Percentiles rank a stretch among this genome's conserved stretches.
Conservation (phyloP, 352 stramenopile species). For the Globisporangium okanoganense region DNA sequence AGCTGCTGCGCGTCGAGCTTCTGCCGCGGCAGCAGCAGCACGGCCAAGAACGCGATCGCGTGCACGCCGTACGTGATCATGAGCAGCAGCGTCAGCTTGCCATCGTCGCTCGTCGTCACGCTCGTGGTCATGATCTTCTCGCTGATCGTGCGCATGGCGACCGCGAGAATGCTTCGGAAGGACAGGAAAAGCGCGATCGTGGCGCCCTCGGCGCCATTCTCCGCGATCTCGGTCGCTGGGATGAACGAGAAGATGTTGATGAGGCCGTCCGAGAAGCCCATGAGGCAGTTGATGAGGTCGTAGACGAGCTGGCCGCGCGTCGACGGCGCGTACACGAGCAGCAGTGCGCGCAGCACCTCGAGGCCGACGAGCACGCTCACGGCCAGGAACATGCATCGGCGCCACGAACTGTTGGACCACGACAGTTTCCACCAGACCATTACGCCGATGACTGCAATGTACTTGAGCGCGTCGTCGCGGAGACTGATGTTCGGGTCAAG, state of each 20-base stretch:
- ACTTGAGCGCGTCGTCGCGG: constrained; percentile 36
- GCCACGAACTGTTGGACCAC: constrained; percentile 36
- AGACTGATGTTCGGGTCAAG: constrained; percentile 10
- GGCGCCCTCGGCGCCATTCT: constrained; percentile 65
- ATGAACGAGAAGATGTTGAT: constrained; percentile 66
- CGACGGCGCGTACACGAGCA: constrained; percentile 11
- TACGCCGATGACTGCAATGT: constrained; percentile 42
- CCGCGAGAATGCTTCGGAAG: constrained; percentile 15
- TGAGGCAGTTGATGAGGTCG: constrained; percentile 44
- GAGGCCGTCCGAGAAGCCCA: constrained; percentile 54
- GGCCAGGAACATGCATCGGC: constrained; percentile 20
- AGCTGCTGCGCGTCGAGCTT: constrained; percentile 48
- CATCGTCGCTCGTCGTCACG: neutral
- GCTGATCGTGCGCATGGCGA: constrained; percentile 36
- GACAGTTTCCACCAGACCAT: constrained; percentile 57
- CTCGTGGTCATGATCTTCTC: constrained; percentile 18
- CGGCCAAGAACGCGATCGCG: constrained; percentile 35
- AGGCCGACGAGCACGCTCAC: constrained; percentile 39
- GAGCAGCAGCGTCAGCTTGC: constrained; percentile 31
- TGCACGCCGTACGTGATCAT: constrained; percentile 60
- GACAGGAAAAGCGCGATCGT: constrained; percentile 47
- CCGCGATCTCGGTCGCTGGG: constrained; percentile 52
- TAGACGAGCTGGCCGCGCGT: constrained; percentile 35
- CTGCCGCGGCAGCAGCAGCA: constrained; percentile 39
- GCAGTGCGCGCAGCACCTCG: constrained; percentile 53